Conservation (phyloP, 2,329 filamentous ascomycete genomes). For the Calonectria pauciramosa region DNA sequence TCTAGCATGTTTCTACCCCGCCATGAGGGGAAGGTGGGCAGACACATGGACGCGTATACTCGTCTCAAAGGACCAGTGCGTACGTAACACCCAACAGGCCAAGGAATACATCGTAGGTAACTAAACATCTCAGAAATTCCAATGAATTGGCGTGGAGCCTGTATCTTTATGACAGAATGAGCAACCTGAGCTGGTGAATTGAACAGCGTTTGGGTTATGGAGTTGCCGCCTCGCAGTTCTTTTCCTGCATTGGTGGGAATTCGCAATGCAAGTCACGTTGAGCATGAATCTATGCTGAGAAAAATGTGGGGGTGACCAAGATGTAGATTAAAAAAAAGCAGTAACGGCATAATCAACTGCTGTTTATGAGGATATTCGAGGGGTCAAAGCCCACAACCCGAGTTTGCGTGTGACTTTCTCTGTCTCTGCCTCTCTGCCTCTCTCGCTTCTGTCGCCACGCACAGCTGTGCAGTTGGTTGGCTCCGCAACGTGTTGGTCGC, state of each 20-base stretch:
- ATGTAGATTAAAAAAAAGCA: conserved; percentile 1
- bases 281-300: conserved; percentile 3
- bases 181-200: neutral
- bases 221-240: neutral
- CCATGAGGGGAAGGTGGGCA: neutral
- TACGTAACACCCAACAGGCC: neutral
- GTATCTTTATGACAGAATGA: neutral
- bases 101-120: neutral
- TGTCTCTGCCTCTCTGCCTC: too few relatives aligned
- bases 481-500: neutral
- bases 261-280: neutral
- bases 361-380: neutral
- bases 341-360: neutral
- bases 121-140: neutral
- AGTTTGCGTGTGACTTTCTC: neutral
- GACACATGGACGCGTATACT: neutral
- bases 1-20: neutral
- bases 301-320: neutral
- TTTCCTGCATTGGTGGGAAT: neutral
- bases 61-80: neutral
- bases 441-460: neutral
- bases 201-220: neutral
- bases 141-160: neutral
- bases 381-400: neutral
- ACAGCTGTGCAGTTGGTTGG: neutral